Base-by-base conservation (phyloP, 805 yeast genomes). In the Ogataea naganishii region DNA sequence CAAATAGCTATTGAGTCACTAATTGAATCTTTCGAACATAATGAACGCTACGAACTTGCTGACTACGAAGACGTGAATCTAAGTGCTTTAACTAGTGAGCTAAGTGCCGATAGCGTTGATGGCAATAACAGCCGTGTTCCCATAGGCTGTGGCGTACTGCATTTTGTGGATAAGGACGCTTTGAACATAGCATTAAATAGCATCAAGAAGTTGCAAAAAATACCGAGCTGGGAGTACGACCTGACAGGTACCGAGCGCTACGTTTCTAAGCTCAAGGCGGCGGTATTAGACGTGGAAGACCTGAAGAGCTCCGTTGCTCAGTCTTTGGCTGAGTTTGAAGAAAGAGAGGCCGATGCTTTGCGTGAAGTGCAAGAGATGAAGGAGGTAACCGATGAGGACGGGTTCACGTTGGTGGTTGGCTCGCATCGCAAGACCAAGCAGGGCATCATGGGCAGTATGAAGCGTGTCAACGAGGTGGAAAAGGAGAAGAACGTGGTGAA, bases 371-470 rank as follows among this genome's bases (percentile, higher is more conserved):
- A 66, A 32, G 62, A 62, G 8, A 73, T 74, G 60, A 66, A 69
- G 17, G 66, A 71, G 26, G 45, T 72, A 19, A 92, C 86, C 3
- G 97, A 88, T 52, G 96, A 81, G 40, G 96, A 88, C 52, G 97
- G 96, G 3, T 88, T 88, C 58, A 85, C 95, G 1, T 60, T 82
- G 47, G 97, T 88, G 25, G 94, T 86, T 14, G 85, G 92, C 8
- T 68, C 83, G 29, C 88, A 83, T 49, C 72, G 95, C 39, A 85
- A 83, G 64, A 76, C 92, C 3, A 72, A 79, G 53, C 73, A 75
- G 38, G 82, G 82, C 37, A 64, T 85, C 23, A 41, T 75, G 52
- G 82, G 82, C 24, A 66, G 71, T 5, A 36, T 50, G 17, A 54
- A 50, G 41, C 46, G 43, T 14, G 35, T 43, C 6, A 34, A 40